Evolutionary conservation across 202 grass and related monocot genomes (phyloP), one percentile per base, ranked within the genome.

Genomic region (Musa balbisiana): DNA sequence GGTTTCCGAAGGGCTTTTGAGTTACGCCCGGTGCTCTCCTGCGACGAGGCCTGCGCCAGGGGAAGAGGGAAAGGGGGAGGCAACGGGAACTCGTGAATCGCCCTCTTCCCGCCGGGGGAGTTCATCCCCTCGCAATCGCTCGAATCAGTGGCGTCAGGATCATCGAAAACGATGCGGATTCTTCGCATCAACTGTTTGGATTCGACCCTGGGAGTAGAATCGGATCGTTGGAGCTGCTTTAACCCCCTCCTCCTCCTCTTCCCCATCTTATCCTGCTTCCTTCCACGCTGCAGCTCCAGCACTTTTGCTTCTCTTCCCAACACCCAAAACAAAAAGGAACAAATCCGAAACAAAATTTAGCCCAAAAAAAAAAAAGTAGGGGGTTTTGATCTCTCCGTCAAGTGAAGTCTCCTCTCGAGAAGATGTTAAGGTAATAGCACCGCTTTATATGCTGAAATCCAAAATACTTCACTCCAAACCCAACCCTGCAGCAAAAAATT

Each of bases 381-480:
- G 49, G 64, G 52, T 67, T 78, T 72, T 60, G 85, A 83, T 85
- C 55, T 64, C 77, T 72, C 76, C 56, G 71, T 82, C 87, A 76
- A 81, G 85, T 82, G 71, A 92, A 49, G 27, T 3, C 51, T 52
- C 83, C 78, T 80, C 82, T 88, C 80, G 76, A 76, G 80, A 78
- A 92, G 83, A 88, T 49, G 22, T 50, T 19, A 19, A 73, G 49
- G 69, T 71, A 88, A 23, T 55, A 21, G 75, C 83, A 87, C 73
- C 73, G 79, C 64, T 80, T 81, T 92, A 96, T 92, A 85, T 96
- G 92, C 76, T 92, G 89, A 83, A 90, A 96, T 64, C 92, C 93
- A 72, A 89, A 90, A 83, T 96, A 96, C 79, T 92, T 96, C 14
- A 96, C 90, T 80, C 93, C 93, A 85, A 92, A 91, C 55, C 93